A percentile compares a stretch with the other conserved stretches of the same genome.
Conservation (phyloP, 768 basidiomycete species). For the Termitomyces sp. region DNA sequence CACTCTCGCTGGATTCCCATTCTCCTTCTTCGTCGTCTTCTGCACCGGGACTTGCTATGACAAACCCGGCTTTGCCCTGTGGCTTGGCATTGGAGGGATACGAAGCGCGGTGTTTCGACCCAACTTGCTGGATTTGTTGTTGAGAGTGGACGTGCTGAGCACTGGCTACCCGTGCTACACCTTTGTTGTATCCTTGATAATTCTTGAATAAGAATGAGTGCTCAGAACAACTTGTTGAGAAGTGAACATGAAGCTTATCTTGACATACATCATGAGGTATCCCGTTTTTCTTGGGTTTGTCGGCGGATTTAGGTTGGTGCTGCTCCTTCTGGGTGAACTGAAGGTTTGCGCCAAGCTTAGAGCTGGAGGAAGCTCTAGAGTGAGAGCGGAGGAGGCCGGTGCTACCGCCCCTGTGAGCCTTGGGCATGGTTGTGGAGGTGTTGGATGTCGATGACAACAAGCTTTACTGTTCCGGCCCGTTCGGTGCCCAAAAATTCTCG, state of each 20-base stretch:
- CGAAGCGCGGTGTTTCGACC: constrained; percentile 20
- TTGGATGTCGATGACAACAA: constrained; percentile 9
- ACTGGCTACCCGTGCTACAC: constrained; percentile 27
- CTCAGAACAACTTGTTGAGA: background rate
- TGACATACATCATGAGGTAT: constrained; percentile 43
- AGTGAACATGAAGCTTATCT: constrained; percentile 15
- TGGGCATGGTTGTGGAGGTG: constrained; percentile 41
- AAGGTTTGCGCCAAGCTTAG: constrained; percentile 56
- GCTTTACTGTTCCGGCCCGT: constrained; percentile 13
- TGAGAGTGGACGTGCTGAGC: constrained; percentile 32
- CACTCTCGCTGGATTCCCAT: constrained; percentile 79
- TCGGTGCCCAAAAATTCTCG: constrained; percentile 8
- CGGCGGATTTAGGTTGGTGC: constrained; percentile 35
- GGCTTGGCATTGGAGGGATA: constrained; percentile 19
- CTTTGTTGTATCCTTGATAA: constrained; percentile 24
- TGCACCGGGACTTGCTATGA: constrained; percentile 46
- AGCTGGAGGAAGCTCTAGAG: constrained; percentile 60
- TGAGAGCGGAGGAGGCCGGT: constrained; percentile 54
- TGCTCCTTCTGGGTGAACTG: constrained; percentile 69
- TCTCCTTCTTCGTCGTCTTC: constrained; percentile 58
- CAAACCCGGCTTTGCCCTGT: constrained; percentile 52
- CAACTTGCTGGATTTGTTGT: constrained; percentile 25
- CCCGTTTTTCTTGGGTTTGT: constrained; percentile 50
- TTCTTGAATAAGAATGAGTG: constrained; percentile 1
- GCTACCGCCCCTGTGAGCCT: constrained; percentile 42